These are phyloP conservation scores for Russula earlei DNA, from an alignment of 768 basidiomycete species.

Conservation along the genomic window DNA sequence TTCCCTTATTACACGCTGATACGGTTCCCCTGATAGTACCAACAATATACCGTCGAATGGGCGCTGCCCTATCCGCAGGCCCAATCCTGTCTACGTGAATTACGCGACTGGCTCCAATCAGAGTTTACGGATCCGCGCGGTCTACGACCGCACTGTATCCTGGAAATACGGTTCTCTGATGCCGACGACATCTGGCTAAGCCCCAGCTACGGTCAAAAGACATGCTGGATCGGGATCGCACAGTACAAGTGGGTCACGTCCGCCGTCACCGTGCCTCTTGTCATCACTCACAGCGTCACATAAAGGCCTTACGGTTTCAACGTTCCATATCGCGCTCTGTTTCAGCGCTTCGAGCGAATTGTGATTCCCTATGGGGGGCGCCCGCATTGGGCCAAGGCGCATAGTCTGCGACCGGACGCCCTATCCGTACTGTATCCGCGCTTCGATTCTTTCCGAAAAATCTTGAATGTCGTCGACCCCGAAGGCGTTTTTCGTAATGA, in stretches of 20 bases:
- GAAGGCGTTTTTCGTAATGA: conserved; percentile 74
- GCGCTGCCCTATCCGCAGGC: conserved; percentile 71
- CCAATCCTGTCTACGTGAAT: conserved; percentile 54
- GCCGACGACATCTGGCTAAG: conserved; percentile 92
- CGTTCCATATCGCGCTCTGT: conserved; percentile 72
- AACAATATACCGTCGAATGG: conserved; percentile 94
- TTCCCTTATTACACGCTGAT: neutral
- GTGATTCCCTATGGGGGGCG: conserved; percentile 61
- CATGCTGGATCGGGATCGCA: conserved; percentile 96
- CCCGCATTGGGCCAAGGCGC: conserved; percentile 97
- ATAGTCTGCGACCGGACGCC: conserved; percentile 53
- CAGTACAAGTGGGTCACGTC: conserved; percentile 75
- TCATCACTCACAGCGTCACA: neutral
- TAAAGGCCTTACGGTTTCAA: conserved; percentile 75
- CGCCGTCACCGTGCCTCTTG: conserved; percentile 7
- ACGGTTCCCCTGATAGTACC: conserved; percentile 43
- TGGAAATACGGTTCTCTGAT: conserved; percentile 86
- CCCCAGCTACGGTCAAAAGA: conserved; percentile 69
- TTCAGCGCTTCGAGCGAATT: conserved; percentile 67
- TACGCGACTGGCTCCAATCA: conserved; percentile 59
- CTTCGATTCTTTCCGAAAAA: conserved; percentile 65
- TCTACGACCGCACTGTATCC: conserved; percentile 80
- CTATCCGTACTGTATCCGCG: conserved; percentile 67
- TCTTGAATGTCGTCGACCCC: conserved; percentile 66
- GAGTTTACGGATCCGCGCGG: conserved; percentile 64